A percentile compares a stretch with the other conserved stretches of the same genome.
Conservation (phyloP, 2,329 filamentous ascomycete species). For the Diaporthe humulicola region DNA sequence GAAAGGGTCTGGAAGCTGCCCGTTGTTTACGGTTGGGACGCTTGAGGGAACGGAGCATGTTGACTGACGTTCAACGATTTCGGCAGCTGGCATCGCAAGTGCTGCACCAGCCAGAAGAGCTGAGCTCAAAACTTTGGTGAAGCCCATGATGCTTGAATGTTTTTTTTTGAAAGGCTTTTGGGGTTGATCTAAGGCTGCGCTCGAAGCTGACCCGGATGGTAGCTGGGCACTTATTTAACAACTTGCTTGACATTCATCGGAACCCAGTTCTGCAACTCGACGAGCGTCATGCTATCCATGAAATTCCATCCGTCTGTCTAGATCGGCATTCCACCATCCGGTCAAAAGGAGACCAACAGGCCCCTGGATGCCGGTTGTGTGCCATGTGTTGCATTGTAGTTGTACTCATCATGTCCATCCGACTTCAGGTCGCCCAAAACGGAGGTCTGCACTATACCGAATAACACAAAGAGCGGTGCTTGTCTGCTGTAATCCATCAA, state of each 20-base stretch:
- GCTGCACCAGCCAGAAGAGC: conserved; percentile 51
- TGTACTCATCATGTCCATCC: not conserved
- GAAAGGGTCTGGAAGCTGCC: conserved; percentile 63
- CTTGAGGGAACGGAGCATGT: conserved; percentile 51
- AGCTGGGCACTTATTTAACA: not conserved
- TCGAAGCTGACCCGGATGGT: not conserved
- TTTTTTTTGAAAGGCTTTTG: not conserved
- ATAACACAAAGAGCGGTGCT: not conserved
- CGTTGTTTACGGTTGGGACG: conserved; percentile 52
- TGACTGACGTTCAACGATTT: conserved; percentile 52
- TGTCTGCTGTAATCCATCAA: not conserved
- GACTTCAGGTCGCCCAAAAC: not conserved
- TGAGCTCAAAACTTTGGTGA: conserved; percentile 9
- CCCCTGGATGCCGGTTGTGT: not conserved
- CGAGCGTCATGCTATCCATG: not conserved
- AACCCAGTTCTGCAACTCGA: conserved; percentile 23
- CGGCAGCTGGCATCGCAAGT: conserved; percentile 49
- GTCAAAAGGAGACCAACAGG: not conserved
- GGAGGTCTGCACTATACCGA: not conserved
- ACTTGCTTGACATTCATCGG: not conserved
- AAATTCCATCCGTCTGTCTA: not conserved
- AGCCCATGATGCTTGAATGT: conserved; percentile 2
- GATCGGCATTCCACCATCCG: conserved; percentile 10
- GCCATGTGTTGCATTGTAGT: not conserved
- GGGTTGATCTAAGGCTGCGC: not conserved